Base-by-base conservation (phyloP, 2,329 filamentous ascomycete species). In the Hypoxylon sp. region DNA sequence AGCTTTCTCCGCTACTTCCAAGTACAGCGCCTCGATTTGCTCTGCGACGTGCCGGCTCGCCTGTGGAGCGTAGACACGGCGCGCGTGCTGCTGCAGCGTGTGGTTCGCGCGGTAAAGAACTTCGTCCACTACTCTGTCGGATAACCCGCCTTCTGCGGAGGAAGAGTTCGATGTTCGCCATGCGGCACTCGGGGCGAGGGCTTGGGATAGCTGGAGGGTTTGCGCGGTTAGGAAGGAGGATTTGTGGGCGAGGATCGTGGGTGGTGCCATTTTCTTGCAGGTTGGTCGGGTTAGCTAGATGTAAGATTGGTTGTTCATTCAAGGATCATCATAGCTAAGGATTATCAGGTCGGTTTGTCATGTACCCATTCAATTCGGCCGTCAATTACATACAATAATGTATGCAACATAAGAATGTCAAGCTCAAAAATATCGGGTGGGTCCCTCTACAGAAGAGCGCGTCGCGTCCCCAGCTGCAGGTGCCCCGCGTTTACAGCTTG, bases 31-130 rank as follows among this genome's bases (percentile, higher is more conserved):
- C 78, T 92, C 90, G 46, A 94, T 89, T 81, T 94, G 91, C 81
- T 92, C 90, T 1, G 91, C 90, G 17, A 93, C 86, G 74, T 92
- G 90, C 37, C 91, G 86, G 57, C 86, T 88, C n/a, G 91, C 90
- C 73, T 91, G 89, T 0, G 90, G 86, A 14, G 89, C 86, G 77
- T 92, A 92, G 4, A 89, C 89, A 61, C 89, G 85, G 37, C 87
- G 87, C 31, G 85, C 85, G 77, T 94, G 91, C 72, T 91, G 89
- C 71, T 87, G 85, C 13, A 93, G 80, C 14, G 84, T 80, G 66
- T 89, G 86, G 76, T 92, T 92, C 11, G 92, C 82, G 44, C 84
- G 84, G 70, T 82, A 81, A 3, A 91, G 77, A 11, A 84, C 87
- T 68, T 90, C 87, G 72, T 90, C 86, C 61, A 91, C 80, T 20